Evolutionary conservation across 1,284 basidiomycete genomes (phyloP).

Genomic region (Trichosporon sp.): DNA sequence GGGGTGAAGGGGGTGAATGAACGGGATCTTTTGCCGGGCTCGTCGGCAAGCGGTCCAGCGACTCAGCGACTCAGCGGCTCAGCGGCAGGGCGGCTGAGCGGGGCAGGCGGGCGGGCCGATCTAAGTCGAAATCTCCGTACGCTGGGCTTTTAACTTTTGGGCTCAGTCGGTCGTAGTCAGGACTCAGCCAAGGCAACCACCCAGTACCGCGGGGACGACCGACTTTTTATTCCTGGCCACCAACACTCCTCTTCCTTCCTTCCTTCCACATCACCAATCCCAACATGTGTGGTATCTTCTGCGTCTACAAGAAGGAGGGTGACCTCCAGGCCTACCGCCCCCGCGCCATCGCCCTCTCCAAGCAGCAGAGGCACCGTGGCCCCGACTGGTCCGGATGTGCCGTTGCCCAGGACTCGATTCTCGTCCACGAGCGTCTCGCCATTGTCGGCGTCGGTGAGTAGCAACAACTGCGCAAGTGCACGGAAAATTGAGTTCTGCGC

Average conservation of each 20-base stretch:
- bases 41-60: not conserved
- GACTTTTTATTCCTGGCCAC: slow-evolving; percentile 11
- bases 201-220: not conserved
- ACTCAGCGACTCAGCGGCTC: no score
- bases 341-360: slow-evolving; percentile 79
- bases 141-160: slow-evolving; percentile 10
- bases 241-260: not conserved
- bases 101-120: slow-evolving; percentile 8
- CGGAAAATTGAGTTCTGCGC: not conserved
- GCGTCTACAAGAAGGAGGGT: slow-evolving; percentile 75
- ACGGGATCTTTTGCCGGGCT: not conserved
- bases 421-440: slow-evolving; percentile 89
- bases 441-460: slow-evolving; percentile 95
- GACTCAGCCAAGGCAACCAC: not conserved
- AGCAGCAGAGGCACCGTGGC: slow-evolving; percentile 85
- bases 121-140: slow-evolving; percentile 17
- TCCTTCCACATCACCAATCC: slow-evolving; percentile 11
- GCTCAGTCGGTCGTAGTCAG: not conserved
- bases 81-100: not conserved
- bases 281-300: slow-evolving; percentile 86
- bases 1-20: no score
- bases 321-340: slow-evolving; percentile 70
- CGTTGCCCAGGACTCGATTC: slow-evolving; percentile 75
- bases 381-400: slow-evolving; percentile 96
- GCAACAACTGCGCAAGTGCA: not conserved